Conservation (phyloP, 139 green algal species). For the Ostreobium quekettii region DNA sequence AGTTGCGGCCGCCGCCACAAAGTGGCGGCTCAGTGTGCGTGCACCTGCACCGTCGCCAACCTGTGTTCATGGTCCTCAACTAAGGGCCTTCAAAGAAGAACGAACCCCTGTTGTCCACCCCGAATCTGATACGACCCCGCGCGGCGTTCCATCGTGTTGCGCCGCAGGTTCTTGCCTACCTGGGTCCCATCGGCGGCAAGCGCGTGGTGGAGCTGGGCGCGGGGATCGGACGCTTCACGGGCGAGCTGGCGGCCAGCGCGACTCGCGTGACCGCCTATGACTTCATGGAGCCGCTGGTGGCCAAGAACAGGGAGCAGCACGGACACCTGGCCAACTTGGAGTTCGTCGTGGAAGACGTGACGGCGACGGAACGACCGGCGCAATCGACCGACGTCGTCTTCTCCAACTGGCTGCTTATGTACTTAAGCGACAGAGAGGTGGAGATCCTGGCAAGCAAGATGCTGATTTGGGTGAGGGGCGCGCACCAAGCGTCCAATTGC, state of each 20-base stretch:
- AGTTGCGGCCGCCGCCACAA: too few relatives aligned
- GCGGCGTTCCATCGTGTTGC: too few relatives aligned
- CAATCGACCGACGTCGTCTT: slow-evolving; percentile 65
- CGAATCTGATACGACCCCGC: too few relatives aligned
- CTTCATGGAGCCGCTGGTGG: slow-evolving; percentile 78
- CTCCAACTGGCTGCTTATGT: slow-evolving; percentile 94
- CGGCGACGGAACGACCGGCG: slow-evolving; percentile 38
- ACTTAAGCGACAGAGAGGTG: slow-evolving; percentile 74
- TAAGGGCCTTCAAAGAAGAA: too few relatives aligned
- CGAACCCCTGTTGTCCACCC: too few relatives aligned
- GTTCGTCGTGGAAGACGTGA: slow-evolving; percentile 55
- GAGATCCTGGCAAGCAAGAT: slow-evolving; percentile 42
- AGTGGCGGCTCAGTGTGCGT: too few relatives aligned
- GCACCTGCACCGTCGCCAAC: too few relatives aligned
- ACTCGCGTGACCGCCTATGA: slow-evolving; percentile 58
- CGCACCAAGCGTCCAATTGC: too few relatives aligned
- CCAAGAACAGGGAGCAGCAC: slow-evolving; percentile 51
- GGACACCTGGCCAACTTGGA: slow-evolving; percentile 38
- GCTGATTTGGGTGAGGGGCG: slow-evolving; percentile 52
- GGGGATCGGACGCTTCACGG: slow-evolving; percentile 84
- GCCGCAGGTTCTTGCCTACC: slow-evolving; percentile 60
- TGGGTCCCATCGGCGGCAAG: slow-evolving; percentile 56
- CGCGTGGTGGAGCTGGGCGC: slow-evolving; percentile 75
- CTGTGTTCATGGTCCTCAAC: too few relatives aligned
- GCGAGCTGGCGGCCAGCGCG: slow-evolving; percentile 42